These are phyloP conservation scores for Salix exigua DNA, from an alignment of 345 rosid genomes.

Conservation along the genomic window DNA sequence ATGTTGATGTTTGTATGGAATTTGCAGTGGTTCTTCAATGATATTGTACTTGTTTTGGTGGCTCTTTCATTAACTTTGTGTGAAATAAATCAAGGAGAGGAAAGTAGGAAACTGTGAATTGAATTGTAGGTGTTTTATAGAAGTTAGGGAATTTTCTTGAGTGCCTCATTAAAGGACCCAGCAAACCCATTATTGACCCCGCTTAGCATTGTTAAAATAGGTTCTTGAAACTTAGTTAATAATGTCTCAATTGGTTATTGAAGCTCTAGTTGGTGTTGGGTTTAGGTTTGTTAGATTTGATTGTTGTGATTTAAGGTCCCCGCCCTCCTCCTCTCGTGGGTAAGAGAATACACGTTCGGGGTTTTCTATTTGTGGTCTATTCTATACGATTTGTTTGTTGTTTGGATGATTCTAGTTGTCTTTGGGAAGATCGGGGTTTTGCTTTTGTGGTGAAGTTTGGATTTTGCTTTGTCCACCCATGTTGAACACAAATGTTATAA, in stretches of 20 bases:
- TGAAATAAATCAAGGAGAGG: background rate
- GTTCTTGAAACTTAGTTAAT: background rate
- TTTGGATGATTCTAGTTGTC: background rate
- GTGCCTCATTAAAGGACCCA: background rate
- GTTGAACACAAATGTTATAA: background rate
- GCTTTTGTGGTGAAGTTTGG: background rate
- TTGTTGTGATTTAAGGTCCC: background rate
- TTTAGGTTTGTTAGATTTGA: conserved; percentile 2
- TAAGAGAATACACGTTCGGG: background rate
- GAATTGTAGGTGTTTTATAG: background rate
- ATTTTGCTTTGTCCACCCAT: background rate
- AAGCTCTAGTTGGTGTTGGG: background rate
- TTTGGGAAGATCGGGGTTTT: background rate
- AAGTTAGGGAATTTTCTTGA: background rate
- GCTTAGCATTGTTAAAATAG: background rate
- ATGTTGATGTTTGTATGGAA: background rate
- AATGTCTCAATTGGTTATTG: background rate
- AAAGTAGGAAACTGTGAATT: background rate
- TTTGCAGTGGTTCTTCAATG: background rate
- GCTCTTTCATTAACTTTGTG: background rate
- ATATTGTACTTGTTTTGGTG: background rate
- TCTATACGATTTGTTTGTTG: background rate
- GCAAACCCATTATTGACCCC: background rate
- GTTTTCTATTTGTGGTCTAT: background rate
- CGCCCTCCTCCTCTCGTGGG: background rate